A percentile compares a stretch with the other conserved stretches of the same genome.
Evolutionary conservation across 441 rosid species (phyloP).

Genomic region (Cnidoscolus chayamansa): DNA sequence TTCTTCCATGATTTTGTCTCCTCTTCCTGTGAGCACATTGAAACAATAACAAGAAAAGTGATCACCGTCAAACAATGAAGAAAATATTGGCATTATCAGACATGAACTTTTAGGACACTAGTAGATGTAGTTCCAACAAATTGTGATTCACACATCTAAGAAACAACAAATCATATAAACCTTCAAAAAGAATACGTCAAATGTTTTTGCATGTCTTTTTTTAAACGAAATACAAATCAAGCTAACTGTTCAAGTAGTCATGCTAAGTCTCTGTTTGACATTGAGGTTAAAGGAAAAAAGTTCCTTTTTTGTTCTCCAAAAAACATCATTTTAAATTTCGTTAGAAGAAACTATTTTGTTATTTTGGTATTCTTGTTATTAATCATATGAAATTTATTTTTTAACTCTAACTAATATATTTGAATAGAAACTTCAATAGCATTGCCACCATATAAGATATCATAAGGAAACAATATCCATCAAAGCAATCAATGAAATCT

Average conservation of each 20-base stretch:
- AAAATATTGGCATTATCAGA: too few relatives aligned
- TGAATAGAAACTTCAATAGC: background rate
- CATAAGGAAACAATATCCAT: background rate
- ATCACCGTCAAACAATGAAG: background rate
- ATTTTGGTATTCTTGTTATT: too few relatives aligned
- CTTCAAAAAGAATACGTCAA: background rate
- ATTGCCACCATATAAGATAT: too few relatives aligned
- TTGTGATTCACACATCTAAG: background rate
- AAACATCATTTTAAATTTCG: too few relatives aligned
- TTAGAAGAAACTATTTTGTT: too few relatives aligned
- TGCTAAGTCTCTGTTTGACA: too few relatives aligned
- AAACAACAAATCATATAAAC: background rate
- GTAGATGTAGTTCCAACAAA: background rate
- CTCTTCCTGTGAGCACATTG: slow-evolving; percentile 55
- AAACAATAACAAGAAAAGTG: slow-evolving; percentile 13
- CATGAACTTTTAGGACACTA: too few relatives aligned
- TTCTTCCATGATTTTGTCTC: slow-evolving; percentile 92
- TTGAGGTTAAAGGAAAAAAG: too few relatives aligned
- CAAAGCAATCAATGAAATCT: background rate
- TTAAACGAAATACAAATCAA: background rate
- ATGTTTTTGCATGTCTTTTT: background rate
- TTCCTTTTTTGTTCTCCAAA: too few relatives aligned
- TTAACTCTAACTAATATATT: too few relatives aligned
- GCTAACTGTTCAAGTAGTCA: background rate
- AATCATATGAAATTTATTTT: too few relatives aligned